Base-by-base conservation (phyloP, 2,329 filamentous ascomycete species). In the Microcera coccophila region DNA sequence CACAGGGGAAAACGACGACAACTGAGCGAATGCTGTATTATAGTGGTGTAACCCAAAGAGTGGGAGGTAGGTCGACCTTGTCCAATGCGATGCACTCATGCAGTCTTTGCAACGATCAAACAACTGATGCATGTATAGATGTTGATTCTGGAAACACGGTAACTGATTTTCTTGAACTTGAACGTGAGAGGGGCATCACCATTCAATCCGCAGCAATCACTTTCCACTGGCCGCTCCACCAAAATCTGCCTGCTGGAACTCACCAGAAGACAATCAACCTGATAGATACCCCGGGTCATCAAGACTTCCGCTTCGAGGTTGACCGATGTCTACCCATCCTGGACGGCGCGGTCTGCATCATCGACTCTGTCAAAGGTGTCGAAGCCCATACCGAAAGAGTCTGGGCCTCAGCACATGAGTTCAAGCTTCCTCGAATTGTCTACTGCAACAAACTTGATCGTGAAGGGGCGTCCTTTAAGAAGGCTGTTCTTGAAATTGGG, bases 11-110 rank as follows among this genome's bases (percentile, higher is more conserved):
- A 74, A 98, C 93, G 1, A 97, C 93, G 0, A 98, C 93, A 0
- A 97, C 93, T 3, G 93, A 98, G 80, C 90, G 93, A 45, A 97
- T 97, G 91, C 85, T 98, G 60, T 97, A 90, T 62, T 95, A 96
- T 61, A 94, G 89, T 63, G 91, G 93, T 37, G 83, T 90, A 49
- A 95, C 90, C 9, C 78, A 87, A 52, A 78, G 90, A 64, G 82
- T 96, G 60, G 93, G 93, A 70, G 77, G 77, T 78, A 60, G 36
- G 74, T 63, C 20, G 7, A 16, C 20, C 32, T 19, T 18, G 17
- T 17, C 22, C n/a, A 36, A 22, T 33, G 21, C 19, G 18, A 21
- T 32, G n/a, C n/a, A n/a, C n/a, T n/a, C n/a, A n/a, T n/a, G n/a
- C n/a, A n/a, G n/a, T n/a, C n/a, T n/a, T n/a, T n/a, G n/a, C n/a